These are phyloP conservation scores for Castanea mollissima DNA, from an alignment of 306 rosid genomes.

Conservation along the genomic window DNA sequence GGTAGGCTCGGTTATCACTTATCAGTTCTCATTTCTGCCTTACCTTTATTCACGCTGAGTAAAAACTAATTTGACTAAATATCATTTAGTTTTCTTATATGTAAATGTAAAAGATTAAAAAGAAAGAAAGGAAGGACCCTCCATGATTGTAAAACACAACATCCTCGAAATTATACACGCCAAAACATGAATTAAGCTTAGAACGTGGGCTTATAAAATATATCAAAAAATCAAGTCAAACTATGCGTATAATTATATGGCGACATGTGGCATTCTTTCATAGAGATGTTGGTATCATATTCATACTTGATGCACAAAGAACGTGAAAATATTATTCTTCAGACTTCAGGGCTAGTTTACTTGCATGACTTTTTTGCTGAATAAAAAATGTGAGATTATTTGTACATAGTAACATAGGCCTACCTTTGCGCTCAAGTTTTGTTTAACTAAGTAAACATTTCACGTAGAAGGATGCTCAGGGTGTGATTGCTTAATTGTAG, in stretches of 20 bases:
- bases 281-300: background rate
- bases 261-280: background rate
- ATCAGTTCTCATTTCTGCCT: too few relatives aligned
- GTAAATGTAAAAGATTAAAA: too few relatives aligned
- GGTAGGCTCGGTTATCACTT: too few relatives aligned
- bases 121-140: background rate
- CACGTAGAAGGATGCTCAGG: constrained; percentile 8
- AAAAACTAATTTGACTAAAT: too few relatives aligned
- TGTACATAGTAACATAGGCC: background rate
- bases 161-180: background rate
- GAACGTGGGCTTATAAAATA: background rate
- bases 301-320: background rate
- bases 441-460: constrained; percentile 16
- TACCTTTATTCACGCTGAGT: too few relatives aligned
- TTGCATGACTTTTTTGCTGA: constrained; percentile 10
- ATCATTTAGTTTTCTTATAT: too few relatives aligned
- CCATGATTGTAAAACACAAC: background rate
- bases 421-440: constrained; percentile 39
- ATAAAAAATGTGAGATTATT: constrained; percentile 12
- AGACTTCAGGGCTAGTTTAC: constrained; percentile 19
- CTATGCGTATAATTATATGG: too few relatives aligned
- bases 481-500: constrained; percentile 22
- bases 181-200: background rate
- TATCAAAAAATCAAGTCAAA: too few relatives aligned
- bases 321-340: constrained; percentile 1